Percentiles rank a stretch among this genome's conserved stretches.
Conservation (phyloP, 129 eudicot species). For the Flaveria ramosissima region DNA sequence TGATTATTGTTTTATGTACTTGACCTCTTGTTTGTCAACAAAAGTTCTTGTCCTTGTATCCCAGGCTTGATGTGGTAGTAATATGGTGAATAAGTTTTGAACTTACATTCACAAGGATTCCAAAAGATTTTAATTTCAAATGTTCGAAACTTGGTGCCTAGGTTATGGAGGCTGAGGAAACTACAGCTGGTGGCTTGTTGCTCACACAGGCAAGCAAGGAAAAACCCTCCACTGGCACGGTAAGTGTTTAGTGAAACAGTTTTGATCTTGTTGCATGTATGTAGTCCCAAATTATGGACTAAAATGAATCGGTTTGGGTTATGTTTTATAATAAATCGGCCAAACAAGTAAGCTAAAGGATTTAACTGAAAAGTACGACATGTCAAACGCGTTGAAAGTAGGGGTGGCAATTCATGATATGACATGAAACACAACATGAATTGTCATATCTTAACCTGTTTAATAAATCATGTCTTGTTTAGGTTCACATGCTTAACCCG, state of each 20-base stretch:
- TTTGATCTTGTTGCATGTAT: background rate
- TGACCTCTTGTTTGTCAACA: conserved; percentile 2
- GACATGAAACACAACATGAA: background rate
- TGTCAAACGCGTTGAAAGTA: background rate
- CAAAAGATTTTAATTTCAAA: background rate
- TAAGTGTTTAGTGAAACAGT: conserved; percentile 31
- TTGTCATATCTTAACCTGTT: background rate
- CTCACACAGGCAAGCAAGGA: conserved; percentile 68
- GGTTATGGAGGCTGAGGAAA: conserved; percentile 76
- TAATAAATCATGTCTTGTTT: no score
- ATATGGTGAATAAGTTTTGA: background rate
- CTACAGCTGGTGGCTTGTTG: conserved; percentile 80
- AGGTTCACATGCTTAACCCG: no score
- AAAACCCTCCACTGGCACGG: conserved; percentile 84
- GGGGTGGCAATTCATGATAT: background rate
- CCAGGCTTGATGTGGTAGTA: background rate
- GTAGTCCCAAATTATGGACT: background rate
- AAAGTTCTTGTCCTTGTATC: background rate
- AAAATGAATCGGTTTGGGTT: background rate
- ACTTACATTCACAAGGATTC: background rate
- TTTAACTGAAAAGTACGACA: background rate
- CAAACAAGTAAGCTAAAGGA: background rate
- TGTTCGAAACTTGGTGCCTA: conserved; percentile 22
- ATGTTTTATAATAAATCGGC: background rate
- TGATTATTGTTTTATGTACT: background rate